These are phyloP conservation scores for Arxiozyma bovina DNA, from an alignment of 1,139 yeast genomes.

Conservation along the genomic window DNA sequence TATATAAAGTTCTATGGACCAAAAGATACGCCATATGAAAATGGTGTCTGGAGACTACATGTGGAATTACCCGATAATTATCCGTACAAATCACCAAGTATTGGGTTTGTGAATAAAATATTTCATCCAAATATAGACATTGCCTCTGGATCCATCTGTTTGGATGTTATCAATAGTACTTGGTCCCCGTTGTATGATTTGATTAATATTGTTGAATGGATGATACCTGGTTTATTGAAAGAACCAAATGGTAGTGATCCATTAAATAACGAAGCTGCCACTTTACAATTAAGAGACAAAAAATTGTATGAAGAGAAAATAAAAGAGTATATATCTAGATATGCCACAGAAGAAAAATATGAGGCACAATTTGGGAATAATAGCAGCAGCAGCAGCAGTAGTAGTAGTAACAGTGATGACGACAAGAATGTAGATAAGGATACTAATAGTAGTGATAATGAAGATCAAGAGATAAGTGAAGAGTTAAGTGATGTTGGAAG, in stretches of 20 bases:
- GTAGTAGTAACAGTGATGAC: slow-evolving; percentile 43
- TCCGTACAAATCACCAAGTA: slow-evolving; percentile 92
- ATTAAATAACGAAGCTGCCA: slow-evolving; percentile 83
- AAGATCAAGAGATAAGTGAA: slow-evolving; percentile 11
- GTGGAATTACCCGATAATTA: slow-evolving; percentile 94
- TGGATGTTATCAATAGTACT: slow-evolving; percentile 93
- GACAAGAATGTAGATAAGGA: slow-evolving; percentile 31
- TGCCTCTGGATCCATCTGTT: slow-evolving; percentile 84
- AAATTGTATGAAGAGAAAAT: slow-evolving; percentile 61
- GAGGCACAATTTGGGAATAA: slow-evolving; percentile 38
- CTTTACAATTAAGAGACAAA: slow-evolving; percentile 66
- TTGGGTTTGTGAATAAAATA: slow-evolving; percentile 85
- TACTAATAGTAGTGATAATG: slow-evolving; percentile 16
- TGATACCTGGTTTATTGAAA: slow-evolving; percentile 81
- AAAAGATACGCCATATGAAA: slow-evolving; percentile 76
- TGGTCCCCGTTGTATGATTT: slow-evolving; percentile 98
- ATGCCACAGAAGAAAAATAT: slow-evolving; percentile 51
- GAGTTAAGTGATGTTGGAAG: slow-evolving; percentile 12
- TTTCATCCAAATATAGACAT: slow-evolving; percentile 93
- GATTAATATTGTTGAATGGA: slow-evolving; percentile 83
- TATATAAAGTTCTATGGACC: slow-evolving; percentile 85
- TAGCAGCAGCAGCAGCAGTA: slow-evolving; percentile 42
- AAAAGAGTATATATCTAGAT: slow-evolving; percentile 60
- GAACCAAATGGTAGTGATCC: slow-evolving; percentile 96
- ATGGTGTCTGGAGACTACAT: slow-evolving; percentile 84